These are phyloP conservation scores for Yamadazyma dendronema DNA, from an alignment of 1,139 yeast species.

Conservation along the genomic window DNA sequence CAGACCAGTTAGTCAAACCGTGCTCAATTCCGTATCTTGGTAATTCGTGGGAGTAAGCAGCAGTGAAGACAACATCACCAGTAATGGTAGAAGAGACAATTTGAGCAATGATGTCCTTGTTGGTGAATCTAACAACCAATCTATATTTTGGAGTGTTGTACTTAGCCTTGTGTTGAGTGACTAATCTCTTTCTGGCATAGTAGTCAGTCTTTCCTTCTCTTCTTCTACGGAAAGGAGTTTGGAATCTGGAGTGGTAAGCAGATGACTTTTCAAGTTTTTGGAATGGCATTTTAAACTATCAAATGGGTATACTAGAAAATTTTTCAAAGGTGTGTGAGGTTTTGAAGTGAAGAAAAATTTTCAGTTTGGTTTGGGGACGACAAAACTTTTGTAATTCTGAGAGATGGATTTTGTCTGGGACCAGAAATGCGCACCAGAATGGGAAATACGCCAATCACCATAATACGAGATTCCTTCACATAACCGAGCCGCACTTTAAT, in stretches of 20 bases:
- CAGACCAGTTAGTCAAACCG: slow-evolving; percentile 99
- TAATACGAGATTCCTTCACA: background rate
- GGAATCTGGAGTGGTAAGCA: slow-evolving; percentile 99
- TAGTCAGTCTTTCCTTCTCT: slow-evolving; percentile 99
- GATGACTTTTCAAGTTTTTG: slow-evolving; percentile 53
- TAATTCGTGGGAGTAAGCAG: slow-evolving; percentile 99
- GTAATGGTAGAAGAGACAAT: slow-evolving; percentile 93
- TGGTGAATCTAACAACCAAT: slow-evolving; percentile 99
- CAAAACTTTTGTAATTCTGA: background rate
- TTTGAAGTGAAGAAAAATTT: slow-evolving; percentile 8
- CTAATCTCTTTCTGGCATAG: slow-evolving; percentile 99
- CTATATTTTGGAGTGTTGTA: slow-evolving; percentile 99
- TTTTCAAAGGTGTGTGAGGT: background rate
- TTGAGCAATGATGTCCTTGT: slow-evolving; percentile 99
- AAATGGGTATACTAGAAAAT: slow-evolving; percentile 4
- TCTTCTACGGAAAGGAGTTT: slow-evolving; percentile 99
- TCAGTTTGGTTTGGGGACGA: slow-evolving; percentile 11
- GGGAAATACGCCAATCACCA: too few relatives aligned
- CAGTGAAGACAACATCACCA: slow-evolving; percentile 94
- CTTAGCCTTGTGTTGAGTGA: slow-evolving; percentile 99
- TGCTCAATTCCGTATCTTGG: slow-evolving; percentile 97
- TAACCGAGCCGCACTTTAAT: background rate
- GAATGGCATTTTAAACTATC: slow-evolving; percentile 11
- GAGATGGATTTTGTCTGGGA: slow-evolving; percentile 1
- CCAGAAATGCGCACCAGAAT: slow-evolving; percentile 1